phyloP scores from a whole-genome alignment of 768 basidiomycete genomes.

The Gloeophyllum trabeum region DNA sequence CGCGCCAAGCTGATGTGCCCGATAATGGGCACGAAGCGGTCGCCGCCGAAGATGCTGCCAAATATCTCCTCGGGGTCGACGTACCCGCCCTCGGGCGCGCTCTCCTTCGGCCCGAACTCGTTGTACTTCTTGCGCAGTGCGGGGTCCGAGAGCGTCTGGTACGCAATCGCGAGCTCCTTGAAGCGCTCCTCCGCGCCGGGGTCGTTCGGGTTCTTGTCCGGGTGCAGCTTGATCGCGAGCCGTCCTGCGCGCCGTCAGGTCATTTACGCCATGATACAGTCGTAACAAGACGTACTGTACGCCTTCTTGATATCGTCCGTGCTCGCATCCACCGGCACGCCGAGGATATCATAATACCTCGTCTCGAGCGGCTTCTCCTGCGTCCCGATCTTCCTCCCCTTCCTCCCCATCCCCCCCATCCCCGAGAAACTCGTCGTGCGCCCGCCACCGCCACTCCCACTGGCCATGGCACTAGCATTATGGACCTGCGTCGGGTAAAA shows the following conservation, averaged over 20 bases:
- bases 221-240: slow-evolving; percentile 84
- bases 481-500: slow-evolving; percentile 60
- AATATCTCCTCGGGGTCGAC: slow-evolving; percentile 81
- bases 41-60: slow-evolving; percentile 76
- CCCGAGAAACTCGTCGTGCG: slow-evolving; percentile 1
- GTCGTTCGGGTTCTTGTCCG: slow-evolving; percentile 87
- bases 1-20: slow-evolving; percentile 79
- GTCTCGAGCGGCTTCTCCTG: slow-evolving; percentile 84
- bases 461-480: slow-evolving; percentile 4
- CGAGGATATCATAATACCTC: slow-evolving; percentile 82
- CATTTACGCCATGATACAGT: not conserved
- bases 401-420: slow-evolving; percentile 19
- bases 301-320: slow-evolving; percentile 87
- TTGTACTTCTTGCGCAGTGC: slow-evolving; percentile 76
- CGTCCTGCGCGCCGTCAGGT: slow-evolving; percentile 34
- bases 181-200: slow-evolving; percentile 80
- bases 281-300: slow-evolving; percentile 47
- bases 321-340: slow-evolving; percentile 62
- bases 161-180: slow-evolving; percentile 85
- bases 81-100: slow-evolving; percentile 72
- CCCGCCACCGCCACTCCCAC: slow-evolving; percentile 3
- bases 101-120: slow-evolving; percentile 82
- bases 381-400: slow-evolving; percentile 75
- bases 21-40: slow-evolving; percentile 78
- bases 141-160: slow-evolving; percentile 76